A percentile compares a stretch with the other conserved stretches of the same genome.
Conservation (phyloP, 2,329 filamentous ascomycete species). For the Diaporthe batatas region DNA sequence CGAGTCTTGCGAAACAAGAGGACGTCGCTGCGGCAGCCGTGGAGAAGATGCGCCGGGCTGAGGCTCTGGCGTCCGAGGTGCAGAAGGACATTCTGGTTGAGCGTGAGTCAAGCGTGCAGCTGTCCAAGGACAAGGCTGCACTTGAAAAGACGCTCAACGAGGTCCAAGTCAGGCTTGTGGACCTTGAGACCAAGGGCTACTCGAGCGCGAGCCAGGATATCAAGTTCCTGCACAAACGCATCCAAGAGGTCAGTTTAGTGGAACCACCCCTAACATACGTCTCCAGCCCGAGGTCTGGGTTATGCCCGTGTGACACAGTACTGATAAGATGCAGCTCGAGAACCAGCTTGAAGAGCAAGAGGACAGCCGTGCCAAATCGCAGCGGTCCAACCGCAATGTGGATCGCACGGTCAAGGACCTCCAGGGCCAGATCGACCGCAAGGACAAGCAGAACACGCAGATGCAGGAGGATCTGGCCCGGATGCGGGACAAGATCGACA, state of each 20-base stretch:
- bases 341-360: constrained; percentile 87
- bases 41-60: constrained; percentile 96
- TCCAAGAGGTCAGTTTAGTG: constrained; percentile 83
- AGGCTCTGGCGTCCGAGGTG: constrained; percentile 87
- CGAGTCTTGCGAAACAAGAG: constrained; percentile 89
- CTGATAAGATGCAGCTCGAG: constrained; percentile 76
- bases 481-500: constrained; percentile 90
- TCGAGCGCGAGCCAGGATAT: constrained; percentile 95
- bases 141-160: constrained; percentile 94
- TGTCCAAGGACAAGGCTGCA: constrained; percentile 90
- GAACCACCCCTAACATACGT: constrained; percentile 5
- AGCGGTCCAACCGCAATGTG: constrained; percentile 89
- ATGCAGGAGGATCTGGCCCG: constrained; percentile 86
- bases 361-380: constrained; percentile 81
- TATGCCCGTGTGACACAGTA: constrained; percentile 42
- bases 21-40: constrained; percentile 92
- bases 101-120: constrained; percentile 82
- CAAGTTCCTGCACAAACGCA: constrained; percentile 91
- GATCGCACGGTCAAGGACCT: constrained; percentile 95
- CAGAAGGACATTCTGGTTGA: constrained; percentile 93
- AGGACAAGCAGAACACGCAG: constrained; percentile 87
- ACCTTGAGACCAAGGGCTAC: constrained; percentile 97
- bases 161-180: constrained; percentile 88
- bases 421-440: constrained; percentile 90
- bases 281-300: constrained; percentile 20